These are phyloP conservation scores for Apodospora peruviana DNA, from an alignment of 495 filamentous ascomycete species.

Conservation along the genomic window DNA sequence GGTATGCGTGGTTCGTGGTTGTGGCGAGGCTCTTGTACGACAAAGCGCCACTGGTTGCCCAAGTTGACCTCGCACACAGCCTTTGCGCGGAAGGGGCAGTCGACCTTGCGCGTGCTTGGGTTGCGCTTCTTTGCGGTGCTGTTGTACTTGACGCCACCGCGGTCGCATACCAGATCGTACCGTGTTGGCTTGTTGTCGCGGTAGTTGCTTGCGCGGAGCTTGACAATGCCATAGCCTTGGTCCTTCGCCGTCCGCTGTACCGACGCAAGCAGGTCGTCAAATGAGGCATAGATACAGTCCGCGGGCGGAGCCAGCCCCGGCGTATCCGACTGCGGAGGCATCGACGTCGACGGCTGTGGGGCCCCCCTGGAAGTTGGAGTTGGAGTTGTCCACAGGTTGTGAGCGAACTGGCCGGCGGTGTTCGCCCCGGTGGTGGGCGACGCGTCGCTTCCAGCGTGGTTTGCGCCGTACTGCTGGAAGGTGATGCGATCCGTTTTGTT, in stretches of 20 bases:
- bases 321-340: slow-evolving; percentile 28
- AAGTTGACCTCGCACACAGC: slow-evolving; percentile 48
- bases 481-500: slow-evolving; percentile 23
- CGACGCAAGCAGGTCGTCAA: slow-evolving; percentile 38
- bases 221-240: slow-evolving; percentile 45
- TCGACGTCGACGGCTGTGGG: slow-evolving; percentile 21
- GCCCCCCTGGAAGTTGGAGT: slow-evolving; percentile 10
- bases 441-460: slow-evolving; percentile 26
- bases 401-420: slow-evolving; percentile 20
- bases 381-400: slow-evolving; percentile 24
- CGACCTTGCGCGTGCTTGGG: slow-evolving; percentile 47
- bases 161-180: slow-evolving; percentile 48
- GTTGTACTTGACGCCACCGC: slow-evolving; percentile 48
- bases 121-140: slow-evolving; percentile 50
- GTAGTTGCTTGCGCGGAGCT: slow-evolving; percentile 47
- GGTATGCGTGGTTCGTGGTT: slow-evolving; percentile 44
- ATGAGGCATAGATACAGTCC: slow-evolving; percentile 40
- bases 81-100: slow-evolving; percentile 48
- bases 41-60: slow-evolving; percentile 46
- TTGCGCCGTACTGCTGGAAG: slow-evolving; percentile 27
- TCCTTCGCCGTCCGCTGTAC: slow-evolving; percentile 43
- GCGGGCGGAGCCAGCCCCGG: slow-evolving; percentile 38
- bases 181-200: slow-evolving; percentile 45
- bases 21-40: slow-evolving; percentile 39
- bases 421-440: slow-evolving; percentile 33